phyloP scores from a whole-genome alignment of 352 stramenopile species.

The Thalassiosira hispida region DNA sequence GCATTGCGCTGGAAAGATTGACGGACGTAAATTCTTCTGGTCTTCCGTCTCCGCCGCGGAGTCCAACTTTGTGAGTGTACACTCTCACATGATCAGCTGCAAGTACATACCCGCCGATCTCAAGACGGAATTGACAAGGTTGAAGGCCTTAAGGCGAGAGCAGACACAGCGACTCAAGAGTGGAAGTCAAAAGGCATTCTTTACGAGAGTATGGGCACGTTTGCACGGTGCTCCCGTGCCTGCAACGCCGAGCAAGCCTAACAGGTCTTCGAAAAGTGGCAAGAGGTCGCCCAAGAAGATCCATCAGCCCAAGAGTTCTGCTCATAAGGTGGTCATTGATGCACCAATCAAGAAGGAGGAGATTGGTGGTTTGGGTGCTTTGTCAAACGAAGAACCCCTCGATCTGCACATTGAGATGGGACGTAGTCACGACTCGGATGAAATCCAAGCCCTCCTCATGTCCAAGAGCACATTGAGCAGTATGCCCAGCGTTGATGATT shows the following conservation, averaged over 20 bases:
- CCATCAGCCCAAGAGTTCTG: background rate
- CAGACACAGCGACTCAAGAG: conserved; percentile 76
- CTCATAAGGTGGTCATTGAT: background rate
- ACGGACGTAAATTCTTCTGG: conserved; percentile 85
- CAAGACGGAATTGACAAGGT: conserved; percentile 61
- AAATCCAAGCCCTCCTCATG: conserved; percentile 49
- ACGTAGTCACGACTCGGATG: conserved; percentile 35
- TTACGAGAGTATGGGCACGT: conserved; percentile 76
- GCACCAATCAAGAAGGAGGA: background rate
- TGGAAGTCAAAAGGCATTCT: conserved; percentile 85
- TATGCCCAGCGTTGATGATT: conserved; percentile 53
- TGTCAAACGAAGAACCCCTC: conserved; percentile 4
- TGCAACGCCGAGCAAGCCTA: background rate
- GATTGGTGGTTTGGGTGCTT: background rate
- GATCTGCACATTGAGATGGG: conserved; percentile 16
- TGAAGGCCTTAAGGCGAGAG: conserved; percentile 83
- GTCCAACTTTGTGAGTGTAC: conserved; percentile 85
- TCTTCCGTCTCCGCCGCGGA: conserved; percentile 81
- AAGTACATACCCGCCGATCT: conserved; percentile 64
- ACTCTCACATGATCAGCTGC: conserved; percentile 86
- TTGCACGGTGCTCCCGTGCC: conserved; percentile 58
- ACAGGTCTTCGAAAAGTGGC: background rate
- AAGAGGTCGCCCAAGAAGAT: conserved; percentile 8
- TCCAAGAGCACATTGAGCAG: conserved; percentile 56
- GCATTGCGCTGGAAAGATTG: conserved; percentile 80